Conservation (phyloP, 768 basidiomycete species). For the Lepiota brunneoincarnata region DNA sequence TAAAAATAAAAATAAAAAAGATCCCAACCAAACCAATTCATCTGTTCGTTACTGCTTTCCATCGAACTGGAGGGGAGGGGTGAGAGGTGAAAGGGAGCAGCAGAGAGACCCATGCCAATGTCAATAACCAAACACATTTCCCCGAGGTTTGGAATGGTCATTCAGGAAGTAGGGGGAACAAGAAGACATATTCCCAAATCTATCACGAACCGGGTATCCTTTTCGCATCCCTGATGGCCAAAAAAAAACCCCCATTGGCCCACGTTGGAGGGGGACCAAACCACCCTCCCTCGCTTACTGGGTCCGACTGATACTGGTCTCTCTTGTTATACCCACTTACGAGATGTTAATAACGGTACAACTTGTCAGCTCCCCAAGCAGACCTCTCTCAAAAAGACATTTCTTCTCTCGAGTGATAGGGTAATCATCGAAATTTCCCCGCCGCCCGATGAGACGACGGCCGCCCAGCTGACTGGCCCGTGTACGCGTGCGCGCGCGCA, state of each 20-base stretch:
- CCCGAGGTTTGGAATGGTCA: background rate
- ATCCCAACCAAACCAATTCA: background rate
- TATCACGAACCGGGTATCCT: background rate
- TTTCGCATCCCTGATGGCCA: too few relatives aligned
- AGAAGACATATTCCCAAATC: background rate
- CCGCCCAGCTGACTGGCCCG: background rate
- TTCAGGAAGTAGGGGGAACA: background rate
- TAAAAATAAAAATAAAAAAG: background rate
- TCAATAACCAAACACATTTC: background rate
- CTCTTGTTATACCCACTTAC: background rate
- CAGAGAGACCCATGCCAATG: background rate
- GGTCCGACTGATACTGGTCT: too few relatives aligned
- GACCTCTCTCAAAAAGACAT: background rate
- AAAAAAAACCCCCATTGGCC: slow-evolving; percentile 1
- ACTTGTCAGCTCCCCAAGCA: background rate
- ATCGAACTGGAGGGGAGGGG: background rate
- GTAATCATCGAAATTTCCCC: slow-evolving; percentile 6
- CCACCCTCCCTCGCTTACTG: too few relatives aligned
- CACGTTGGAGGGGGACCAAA: slow-evolving; percentile 2
- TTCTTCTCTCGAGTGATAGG: too few relatives aligned
- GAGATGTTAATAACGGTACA: background rate
- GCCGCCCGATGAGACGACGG: background rate
- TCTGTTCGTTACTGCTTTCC: background rate
- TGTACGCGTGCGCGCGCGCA: too few relatives aligned
- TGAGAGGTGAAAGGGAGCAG: too few relatives aligned